phyloP scores from a whole-genome alignment of 2,329 filamentous ascomycete genomes.

The Aphanocladium album region DNA sequence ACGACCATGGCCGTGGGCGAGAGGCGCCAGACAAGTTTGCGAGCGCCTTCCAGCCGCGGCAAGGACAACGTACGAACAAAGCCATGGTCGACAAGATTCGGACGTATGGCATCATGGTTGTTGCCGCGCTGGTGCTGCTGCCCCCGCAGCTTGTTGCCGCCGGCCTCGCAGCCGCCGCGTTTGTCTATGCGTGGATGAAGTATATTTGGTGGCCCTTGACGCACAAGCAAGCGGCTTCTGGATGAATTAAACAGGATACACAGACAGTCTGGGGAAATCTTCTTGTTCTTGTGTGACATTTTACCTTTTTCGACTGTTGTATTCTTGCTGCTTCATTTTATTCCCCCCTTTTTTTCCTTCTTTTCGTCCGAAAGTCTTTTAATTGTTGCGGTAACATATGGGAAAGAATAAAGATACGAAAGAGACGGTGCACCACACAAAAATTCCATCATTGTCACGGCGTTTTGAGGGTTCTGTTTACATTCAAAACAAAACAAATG shows the following conservation, averaged over 20 bases:
- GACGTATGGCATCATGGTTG: slow-evolving; percentile 35
- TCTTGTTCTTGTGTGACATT: not conserved
- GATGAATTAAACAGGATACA: not conserved
- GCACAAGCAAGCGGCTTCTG: not conserved
- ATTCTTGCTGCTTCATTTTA: not conserved
- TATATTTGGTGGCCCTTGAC: slow-evolving; percentile 5
- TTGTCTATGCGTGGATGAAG: slow-evolving; percentile 37
- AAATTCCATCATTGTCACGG: slow-evolving; percentile 12
- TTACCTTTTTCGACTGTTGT: not conserved
- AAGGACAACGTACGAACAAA: slow-evolving; percentile 30
- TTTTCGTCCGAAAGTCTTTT: slow-evolving; percentile 1
- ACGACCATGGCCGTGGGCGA: not conserved
- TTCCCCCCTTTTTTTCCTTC: not conserved
- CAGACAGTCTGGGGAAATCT: not conserved
- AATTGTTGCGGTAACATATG: not conserved
- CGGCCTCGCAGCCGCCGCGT: slow-evolving; percentile 29
- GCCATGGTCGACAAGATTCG: slow-evolving; percentile 38
- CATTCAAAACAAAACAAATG: slow-evolving; percentile 3
- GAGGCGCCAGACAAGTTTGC: not conserved
- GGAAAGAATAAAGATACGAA: not conserved
- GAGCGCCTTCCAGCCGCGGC: slow-evolving; percentile 15
- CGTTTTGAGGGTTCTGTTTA: slow-evolving; percentile 10
- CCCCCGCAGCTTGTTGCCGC: slow-evolving; percentile 37
- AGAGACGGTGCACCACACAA: slow-evolving; percentile 4
- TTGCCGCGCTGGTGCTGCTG: slow-evolving; percentile 44